Evolutionary conservation across 805 yeast genomes (phyloP), one percentile per base, ranked within the genome.

Genomic region (Starmerella roubikii): DNA sequence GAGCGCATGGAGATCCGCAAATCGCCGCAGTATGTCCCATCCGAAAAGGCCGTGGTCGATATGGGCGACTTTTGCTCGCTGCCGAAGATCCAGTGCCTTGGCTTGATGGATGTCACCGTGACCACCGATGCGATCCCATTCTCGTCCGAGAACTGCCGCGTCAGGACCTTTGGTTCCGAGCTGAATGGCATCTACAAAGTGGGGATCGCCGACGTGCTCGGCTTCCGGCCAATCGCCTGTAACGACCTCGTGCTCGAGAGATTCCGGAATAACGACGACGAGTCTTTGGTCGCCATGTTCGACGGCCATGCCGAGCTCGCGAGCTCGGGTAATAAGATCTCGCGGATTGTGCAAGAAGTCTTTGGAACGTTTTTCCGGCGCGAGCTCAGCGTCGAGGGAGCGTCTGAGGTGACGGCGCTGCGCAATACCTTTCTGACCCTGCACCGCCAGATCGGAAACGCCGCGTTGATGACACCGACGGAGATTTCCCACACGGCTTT

Each of bases 51-150:
- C 11, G 27, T 49, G 12, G 47, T 50, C 10, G 60, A 60, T 37
- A 44, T 61, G 33, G 75, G 76, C 44, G 81, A 78, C 43, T 71
- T 86, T 52, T 86, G 85, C 43, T 72, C 76, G 1, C 62, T 91
- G 54, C 76, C 78, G 37, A 67, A 80, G 29, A 60, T 91, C 45
- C 71, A 69, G 45, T 72, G 81, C 10, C 63, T 91, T 36, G 96
- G 97, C 0, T 66, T 91, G 45, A 84, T 91, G 78, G 99, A 91
- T 64, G 93, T 91, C 19, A 91, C 98, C 1, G 68, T 88, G 45
- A 84, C 94, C 1, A 79, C 93, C 0, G 77, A 85, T 13, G 68
- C 78, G 12, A 80, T 86, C 7, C 97, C 96, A 8, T 97, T 88
- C 58, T 94, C 86, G 58, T 67, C 72, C 10, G 73, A 73, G 11